Base-by-base conservation (phyloP, 2,329 filamentous ascomycete genomes). In the Incumbomyces delicatus region DNA sequence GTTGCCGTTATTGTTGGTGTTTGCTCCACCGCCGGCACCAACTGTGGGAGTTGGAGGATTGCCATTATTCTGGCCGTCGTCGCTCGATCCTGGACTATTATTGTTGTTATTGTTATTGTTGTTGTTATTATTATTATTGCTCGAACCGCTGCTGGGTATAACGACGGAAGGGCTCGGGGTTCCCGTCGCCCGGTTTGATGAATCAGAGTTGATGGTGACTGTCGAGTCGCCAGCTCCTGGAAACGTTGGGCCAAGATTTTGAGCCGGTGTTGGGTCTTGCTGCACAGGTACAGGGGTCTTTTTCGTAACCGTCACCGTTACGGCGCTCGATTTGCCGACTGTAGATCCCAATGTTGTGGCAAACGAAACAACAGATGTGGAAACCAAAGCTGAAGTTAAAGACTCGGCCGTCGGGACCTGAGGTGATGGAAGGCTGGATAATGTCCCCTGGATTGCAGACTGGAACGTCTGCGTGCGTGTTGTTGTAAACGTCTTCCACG, bases 241-340 rank as follows among this genome's bases (percentile, higher is more conserved):
- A 27, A 27, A 27, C 5, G 22, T 27, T 27, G 22, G 22, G 22
- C 33, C 33, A n/a, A 4, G 5, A 6, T 17, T 5, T 5, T 4
- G 13, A 35, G 39, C 31, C 17, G 10, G 32, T 36, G 27, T 20
- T 27, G 30, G 16, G 2, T 13, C 20, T 17, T n/a, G 16, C 4
- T 51, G 32, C 1, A 52, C 48, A 1, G 54, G 45, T 13, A 55
- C 56, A 18, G 53, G 55, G 7, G 56, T 58, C 47, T 58, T 58
- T 41, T 57, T 57, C 8, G 56, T 58, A 6, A 57, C 52, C 14
- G 52, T 52, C 10, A 58, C 54, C 10, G 55, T 57, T 32, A 49
- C 52, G 2, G 56, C 56, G 38, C 17, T 10, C 16, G 22, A 27
- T 14, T 20, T 20, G 17, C 6, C n/a, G 6, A 6, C 10, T 13